phyloP scores from a whole-genome alignment of 225 moss, liverwort and hornwort genomes.

The Polytrichum formosum region DNA sequence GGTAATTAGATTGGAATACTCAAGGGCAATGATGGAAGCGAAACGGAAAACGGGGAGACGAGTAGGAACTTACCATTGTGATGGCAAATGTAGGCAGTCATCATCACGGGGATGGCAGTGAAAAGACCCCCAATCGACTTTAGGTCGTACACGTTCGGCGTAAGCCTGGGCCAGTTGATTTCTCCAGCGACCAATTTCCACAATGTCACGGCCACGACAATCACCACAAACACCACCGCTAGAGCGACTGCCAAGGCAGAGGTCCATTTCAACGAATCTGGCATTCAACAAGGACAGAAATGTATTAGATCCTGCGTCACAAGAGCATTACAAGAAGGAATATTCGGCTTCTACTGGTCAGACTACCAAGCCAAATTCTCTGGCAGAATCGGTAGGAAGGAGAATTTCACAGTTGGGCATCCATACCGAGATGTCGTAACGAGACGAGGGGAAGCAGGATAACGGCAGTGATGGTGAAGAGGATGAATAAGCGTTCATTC shows the following conservation, averaged over 20 bases:
- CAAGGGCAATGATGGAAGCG: no score
- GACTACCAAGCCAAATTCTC: no score
- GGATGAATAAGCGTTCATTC: slow-evolving; percentile 72
- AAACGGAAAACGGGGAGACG: no score
- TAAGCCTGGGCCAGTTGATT: slow-evolving; percentile 56
- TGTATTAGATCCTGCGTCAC: no score
- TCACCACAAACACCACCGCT: slow-evolving; percentile 79
- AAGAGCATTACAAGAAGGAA: no score
- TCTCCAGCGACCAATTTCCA: slow-evolving; percentile 68
- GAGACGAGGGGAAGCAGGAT: slow-evolving; percentile 67
- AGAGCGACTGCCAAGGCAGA: slow-evolving; percentile 84
- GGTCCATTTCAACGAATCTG: slow-evolving; percentile 89
- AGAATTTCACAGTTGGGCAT: background rate
- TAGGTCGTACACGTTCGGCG: slow-evolving; percentile 65
- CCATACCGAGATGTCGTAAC: slow-evolving; percentile 71
- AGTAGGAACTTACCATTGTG: slow-evolving; percentile 55
- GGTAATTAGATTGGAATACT: no score
- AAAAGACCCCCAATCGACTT: slow-evolving; percentile 83
- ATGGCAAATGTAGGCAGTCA: slow-evolving; percentile 92
- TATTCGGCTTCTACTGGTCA: no score
- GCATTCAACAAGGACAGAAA: background rate
- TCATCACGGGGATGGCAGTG: slow-evolving; percentile 84
- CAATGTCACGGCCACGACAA: slow-evolving; percentile 60
- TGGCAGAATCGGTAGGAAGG: no score
- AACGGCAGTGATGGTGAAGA: slow-evolving; percentile 51